Conservation (phyloP, 164 flowering plant species). For the Piper betle region DNA sequence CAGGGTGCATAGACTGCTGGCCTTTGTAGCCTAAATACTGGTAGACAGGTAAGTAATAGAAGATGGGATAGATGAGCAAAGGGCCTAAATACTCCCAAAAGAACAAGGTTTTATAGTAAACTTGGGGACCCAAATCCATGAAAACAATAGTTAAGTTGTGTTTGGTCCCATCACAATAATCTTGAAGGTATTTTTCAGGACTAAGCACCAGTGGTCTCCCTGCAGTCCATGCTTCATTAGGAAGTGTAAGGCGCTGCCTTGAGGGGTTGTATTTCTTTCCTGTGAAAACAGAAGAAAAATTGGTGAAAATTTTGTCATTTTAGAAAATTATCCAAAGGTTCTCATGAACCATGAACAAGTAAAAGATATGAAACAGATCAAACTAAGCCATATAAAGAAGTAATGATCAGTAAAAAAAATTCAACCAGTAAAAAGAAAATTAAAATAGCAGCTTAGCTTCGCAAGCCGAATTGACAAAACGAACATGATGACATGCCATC, state of each 20-base stretch:
- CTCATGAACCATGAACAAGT: background rate
- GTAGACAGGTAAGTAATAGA: slow-evolving; percentile 72
- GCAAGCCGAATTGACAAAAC: too few species aligned
- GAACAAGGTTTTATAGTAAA: slow-evolving; percentile 78
- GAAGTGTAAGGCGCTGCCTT: slow-evolving; percentile 85
- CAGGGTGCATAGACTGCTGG: slow-evolving; percentile 60
- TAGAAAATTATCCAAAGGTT: too few species aligned
- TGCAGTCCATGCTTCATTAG: slow-evolving; percentile 56
- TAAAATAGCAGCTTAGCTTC: too few species aligned
- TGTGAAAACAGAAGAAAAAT: slow-evolving; percentile 20
- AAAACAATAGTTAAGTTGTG: slow-evolving; percentile 58
- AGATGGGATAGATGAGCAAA: slow-evolving; percentile 68
- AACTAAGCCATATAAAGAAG: too few species aligned
- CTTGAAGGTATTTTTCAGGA: slow-evolving; percentile 49
- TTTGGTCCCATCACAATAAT: slow-evolving; percentile 30
- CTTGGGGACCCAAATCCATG: slow-evolving; percentile 93
- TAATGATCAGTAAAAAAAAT: too few species aligned
- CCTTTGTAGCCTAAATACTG: slow-evolving; percentile 64
- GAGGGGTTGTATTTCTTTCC: slow-evolving; percentile 82
- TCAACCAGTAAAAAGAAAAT: too few species aligned
- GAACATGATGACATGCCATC: too few species aligned
- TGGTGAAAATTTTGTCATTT: too few species aligned
- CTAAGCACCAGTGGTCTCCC: slow-evolving; percentile 64
- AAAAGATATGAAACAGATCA: background rate
- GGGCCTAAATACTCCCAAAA: slow-evolving; percentile 92